Base-by-base conservation (phyloP, 2,329 filamentous ascomycete species). In the Cyphellophora attinorum region DNA sequence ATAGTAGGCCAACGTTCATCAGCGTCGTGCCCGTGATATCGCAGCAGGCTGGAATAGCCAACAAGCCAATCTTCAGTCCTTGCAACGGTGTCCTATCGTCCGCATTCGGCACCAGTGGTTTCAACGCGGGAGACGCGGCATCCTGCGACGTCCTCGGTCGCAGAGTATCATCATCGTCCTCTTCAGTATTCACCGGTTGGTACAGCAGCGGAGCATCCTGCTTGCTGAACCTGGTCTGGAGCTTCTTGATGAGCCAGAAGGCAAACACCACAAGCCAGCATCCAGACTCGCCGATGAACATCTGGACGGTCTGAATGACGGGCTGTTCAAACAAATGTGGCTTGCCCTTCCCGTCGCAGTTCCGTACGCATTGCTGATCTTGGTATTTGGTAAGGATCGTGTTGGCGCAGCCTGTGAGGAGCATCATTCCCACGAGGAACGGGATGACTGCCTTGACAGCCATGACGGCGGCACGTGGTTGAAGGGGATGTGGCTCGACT, bases 211-310 rank as follows among this genome's bases (percentile, higher is more conserved):
- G 48, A 35, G 59, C 46, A 8, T 8, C n/a, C n/a, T n/a, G 8
- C 47, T 60, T 46, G 60, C 65, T 48, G 6, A 55, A 53, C 8
- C 43, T 38, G 16, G 42, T 41, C 31, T 29, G 29, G 10, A 58
- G 33, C 44, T 56, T 38, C 31, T 69, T 67, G 59, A 82, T 83
- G 2, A 89, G 61, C 14, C 73, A 67, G 54, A 82, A 78, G 32
- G 72, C 51, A 14, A 81, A 77, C 28, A 96, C 73, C 34, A 98
- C 85, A 11, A 96, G 71, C 88, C 89, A 98, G 66, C 86, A 93
- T 44, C 86, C 89, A 72, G 85, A 82, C 59, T 98, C 91, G 37
- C 91, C 91, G 42, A 95, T 72, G 58, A 98, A 98, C 91, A 98
- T 98, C 59, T 96, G 91, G 1, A 85, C 67, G 2, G 91, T 96